phyloP scores from a whole-genome alignment of 2,329 filamentous ascomycete species.

The Xylariaceae sp. region DNA sequence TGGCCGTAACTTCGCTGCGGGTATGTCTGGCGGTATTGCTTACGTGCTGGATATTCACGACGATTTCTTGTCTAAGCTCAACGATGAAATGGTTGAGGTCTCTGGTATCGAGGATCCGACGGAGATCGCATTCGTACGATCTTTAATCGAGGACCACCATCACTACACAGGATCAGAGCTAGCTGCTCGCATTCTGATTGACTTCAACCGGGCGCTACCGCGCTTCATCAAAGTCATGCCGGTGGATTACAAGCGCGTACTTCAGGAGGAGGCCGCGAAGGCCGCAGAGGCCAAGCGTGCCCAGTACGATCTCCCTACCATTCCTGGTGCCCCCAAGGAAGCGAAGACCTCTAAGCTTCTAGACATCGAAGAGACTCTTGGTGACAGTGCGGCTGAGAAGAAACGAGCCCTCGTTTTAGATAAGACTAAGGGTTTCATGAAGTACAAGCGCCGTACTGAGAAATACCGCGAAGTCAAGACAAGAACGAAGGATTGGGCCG shows the following conservation, averaged over 20 bases:
- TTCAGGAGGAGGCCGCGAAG: slow-evolving; percentile 81
- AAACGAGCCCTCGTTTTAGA: slow-evolving; percentile 89
- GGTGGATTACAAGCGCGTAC: slow-evolving; percentile 91
- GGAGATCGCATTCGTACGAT: slow-evolving; percentile 86
- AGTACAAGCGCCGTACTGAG: slow-evolving; percentile 86
- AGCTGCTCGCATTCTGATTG: slow-evolving; percentile 86
- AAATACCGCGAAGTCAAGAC: slow-evolving; percentile 86
- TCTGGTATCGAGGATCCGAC: slow-evolving; percentile 76
- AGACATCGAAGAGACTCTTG: slow-evolving; percentile 90
- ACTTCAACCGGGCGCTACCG: slow-evolving; percentile 86
- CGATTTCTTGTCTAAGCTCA: slow-evolving; percentile 90
- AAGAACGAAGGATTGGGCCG: slow-evolving; percentile 87
- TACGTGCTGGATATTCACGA: slow-evolving; percentile 87
- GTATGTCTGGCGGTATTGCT: slow-evolving; percentile 97
- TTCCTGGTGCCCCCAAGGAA: slow-evolving; percentile 64
- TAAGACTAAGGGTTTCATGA: slow-evolving; percentile 97
- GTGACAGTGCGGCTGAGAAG: slow-evolving; percentile 80
- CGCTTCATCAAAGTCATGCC: slow-evolving; percentile 93
- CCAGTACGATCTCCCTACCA: slow-evolving; percentile 73
- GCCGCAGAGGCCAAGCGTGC: slow-evolving; percentile 79
- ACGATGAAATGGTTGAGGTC: slow-evolving; percentile 95
- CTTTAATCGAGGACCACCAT: slow-evolving; percentile 92
- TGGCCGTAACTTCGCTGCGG: slow-evolving; percentile 94
- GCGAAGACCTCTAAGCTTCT: slow-evolving; percentile 66
- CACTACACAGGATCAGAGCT: slow-evolving; percentile 97